Conservation (phyloP, 352 stramenopile species). For the Pythium sp. region DNA sequence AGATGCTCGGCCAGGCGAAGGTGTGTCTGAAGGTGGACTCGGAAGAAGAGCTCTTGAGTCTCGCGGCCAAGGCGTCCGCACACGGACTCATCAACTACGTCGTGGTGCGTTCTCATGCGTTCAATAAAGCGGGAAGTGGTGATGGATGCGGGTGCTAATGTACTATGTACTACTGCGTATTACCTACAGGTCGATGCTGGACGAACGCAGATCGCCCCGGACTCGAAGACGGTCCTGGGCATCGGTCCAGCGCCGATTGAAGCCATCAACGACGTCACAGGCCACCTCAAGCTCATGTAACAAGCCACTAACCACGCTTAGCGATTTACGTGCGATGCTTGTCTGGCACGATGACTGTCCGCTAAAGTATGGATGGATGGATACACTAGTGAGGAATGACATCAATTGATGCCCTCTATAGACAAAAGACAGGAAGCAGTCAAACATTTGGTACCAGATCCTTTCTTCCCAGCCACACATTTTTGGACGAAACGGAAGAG, state of each 20-base stretch:
- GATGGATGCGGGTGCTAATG: too few relatives aligned
- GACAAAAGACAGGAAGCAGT: not conserved
- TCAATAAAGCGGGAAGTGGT: too few relatives aligned
- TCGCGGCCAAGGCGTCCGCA: conserved; percentile 61
- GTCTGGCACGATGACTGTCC: not conserved
- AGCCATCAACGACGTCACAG: conserved; percentile 68
- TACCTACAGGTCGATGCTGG: conserved; percentile 54
- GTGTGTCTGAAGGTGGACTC: conserved; percentile 86
- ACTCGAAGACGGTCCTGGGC: conserved; percentile 81
- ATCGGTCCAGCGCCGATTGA: conserved; percentile 74
- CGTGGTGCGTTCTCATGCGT: conserved; percentile 40
- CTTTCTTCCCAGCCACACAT: not conserved
- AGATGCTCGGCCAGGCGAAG: conserved; percentile 84
- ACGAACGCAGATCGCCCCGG: conserved; percentile 81
- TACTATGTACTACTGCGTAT: too few relatives aligned
- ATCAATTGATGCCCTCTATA: not conserved
- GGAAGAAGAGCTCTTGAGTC: conserved; percentile 73
- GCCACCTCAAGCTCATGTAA: conserved; percentile 86
- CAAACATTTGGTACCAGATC: not conserved
- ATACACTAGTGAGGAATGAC: not conserved
- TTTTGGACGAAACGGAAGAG: not conserved
- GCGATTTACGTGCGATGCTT: not conserved
- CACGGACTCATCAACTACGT: conserved; percentile 76
- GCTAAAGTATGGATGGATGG: not conserved
- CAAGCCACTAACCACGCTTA: not conserved